Evolutionary conservation across 2,329 filamentous ascomycete genomes (phyloP), one percentile per base, ranked within the genome.

Genomic region (Cladosporium cucumerinum): DNA sequence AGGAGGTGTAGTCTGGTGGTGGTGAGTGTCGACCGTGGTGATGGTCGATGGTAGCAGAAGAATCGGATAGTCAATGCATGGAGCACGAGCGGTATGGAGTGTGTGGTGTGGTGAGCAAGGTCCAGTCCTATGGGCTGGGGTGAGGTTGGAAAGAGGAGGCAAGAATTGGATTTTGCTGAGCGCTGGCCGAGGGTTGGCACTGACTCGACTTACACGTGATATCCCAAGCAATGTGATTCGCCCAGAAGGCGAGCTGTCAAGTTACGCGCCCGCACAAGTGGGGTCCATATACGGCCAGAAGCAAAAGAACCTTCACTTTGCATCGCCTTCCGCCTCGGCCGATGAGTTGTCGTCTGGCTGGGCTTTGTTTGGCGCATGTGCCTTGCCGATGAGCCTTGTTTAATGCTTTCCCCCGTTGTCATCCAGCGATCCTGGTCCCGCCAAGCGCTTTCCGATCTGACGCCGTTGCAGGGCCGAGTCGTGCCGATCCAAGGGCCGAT

Each of bases 1-100:
- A 69, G 66, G 66, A 67, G 64, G 68, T 70, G 67, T 69, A 5
- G 8, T 55, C 57, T 57, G 61, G 3, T 54, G 51, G 49, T 43
- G 30, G 32, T 14, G 32, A 28, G 32, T 25, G 21, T 21, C 57
- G 57, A 59, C 57, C 57, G 25, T 18, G 23, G 16, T 21, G 39
- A 8, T 14, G 57, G 59, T 61, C 59, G 30, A 36, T 21, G 18
- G 32, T 52, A 21, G 36, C 25, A 30, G 36, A 65, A 34, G 39
- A 34, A 60, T 54, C 58, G 65, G 65, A 57, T 61, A 52, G 57
- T 64, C 55, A 61, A 61, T 59, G 30, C 46, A 55, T 64, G 23
- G 32, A 54, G 49, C 49, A 34, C 23, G 25, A 36, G n/a, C 3
- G 21, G 57, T 36, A 18, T 36, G 28, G 14, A 21, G 28, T 25